Evolutionary conservation across 2,329 filamentous ascomycete genomes (phyloP), one percentile per base, ranked within the genome.

Genomic region (Xylaria sp.): DNA sequence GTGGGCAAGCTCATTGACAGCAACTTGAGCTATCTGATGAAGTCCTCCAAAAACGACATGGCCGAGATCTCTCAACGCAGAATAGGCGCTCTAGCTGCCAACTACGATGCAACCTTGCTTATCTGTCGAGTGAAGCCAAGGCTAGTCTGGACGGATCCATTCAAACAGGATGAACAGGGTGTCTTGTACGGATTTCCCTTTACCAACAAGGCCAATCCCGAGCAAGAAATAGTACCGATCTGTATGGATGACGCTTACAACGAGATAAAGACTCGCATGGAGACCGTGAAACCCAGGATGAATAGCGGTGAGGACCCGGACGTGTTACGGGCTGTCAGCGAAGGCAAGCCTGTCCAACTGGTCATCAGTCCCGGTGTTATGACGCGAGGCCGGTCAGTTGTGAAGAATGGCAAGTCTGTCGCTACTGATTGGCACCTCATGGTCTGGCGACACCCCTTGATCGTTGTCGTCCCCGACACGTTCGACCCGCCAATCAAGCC

Each of bases 91-190:
- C 45, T 39, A 30, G 47, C 47, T 53, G 11, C 5, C 27, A 9
- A 4, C 17, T 62, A 47, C 32, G 59, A 62, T 62, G 17, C 34
- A 34, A 27, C 4, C 17, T 8, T 62, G 48, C 51, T 62, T n/a
- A 54, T 62, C 48, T 42, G 24, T 47, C 48, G 24, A 62, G n/a
- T 32, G 14, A 53, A 62, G 32, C 30, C 51, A 54, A 62, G 47
- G 59, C 48, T 62, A 21, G 59, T 55, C 48, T 62, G 59, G 59
- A 62, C 51, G 36, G 59, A 62, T 55, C 59, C 59, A 32, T 19
- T 62, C 57, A 21, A 60, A 60, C 57, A 36, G 27, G 6, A 36
- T 54, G 48, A 62, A 45, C 59, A 62, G 39, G 27, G 32, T 27
- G 48, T 21, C 3, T 55, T 27, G 48, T 47, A 62, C 48, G 59